Base-by-base conservation (phyloP, 805 yeast genomes). In the Clavispora asparagi region DNA sequence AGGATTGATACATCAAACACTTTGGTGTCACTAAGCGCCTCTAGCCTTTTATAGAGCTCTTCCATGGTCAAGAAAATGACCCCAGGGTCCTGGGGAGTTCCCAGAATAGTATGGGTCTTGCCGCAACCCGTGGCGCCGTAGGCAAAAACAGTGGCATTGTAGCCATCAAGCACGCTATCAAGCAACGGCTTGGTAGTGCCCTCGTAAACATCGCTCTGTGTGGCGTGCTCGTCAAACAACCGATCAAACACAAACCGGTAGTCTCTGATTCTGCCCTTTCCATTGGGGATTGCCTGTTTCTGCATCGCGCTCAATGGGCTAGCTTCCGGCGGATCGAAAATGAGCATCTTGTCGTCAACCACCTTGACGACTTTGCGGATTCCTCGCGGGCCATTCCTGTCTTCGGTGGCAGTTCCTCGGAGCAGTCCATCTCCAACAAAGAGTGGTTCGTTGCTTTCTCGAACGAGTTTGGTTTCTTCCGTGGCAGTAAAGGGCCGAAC, bases 91-190 rank as follows among this genome's bases (percentile, higher is more conserved):
- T 77, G 77, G 0, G 81, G 74, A 0, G 83, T 77, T 0, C 97
- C 97, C 60, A 85, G 78, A 29, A 91, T 86, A 0, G 98, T 91
- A 61, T 85, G 89, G 0, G 97, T 91, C 61, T 91, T 91, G n/a
- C 98, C 98, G 64, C 97, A 91, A 0, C 98, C 98, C 0, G 98
- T 91, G 27, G 98, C 95, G 1, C 98, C 98, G 62, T 91, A 91
- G 0, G 98, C 97, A 70, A 91, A 91, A 0, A 91, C 88, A 0
- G 97, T 89, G 6, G 96, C 84, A 62, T 92, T 90, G 64, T 71
- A 87, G 0, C 97, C 98, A 50, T 87, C 94, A 37, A 91, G 62
- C 0, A 89, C 82, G 35, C 83, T 77, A 49, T 83, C 88, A 7
- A 91, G 69, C 41, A 89, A 68, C 0, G 95, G 92, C 42, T 74